A percentile compares a stretch with the other conserved stretches of the same genome.
phyloP scores from a whole-genome alignment of 495 filamentous ascomycete species.

The Aspergillus haitiensis region DNA sequence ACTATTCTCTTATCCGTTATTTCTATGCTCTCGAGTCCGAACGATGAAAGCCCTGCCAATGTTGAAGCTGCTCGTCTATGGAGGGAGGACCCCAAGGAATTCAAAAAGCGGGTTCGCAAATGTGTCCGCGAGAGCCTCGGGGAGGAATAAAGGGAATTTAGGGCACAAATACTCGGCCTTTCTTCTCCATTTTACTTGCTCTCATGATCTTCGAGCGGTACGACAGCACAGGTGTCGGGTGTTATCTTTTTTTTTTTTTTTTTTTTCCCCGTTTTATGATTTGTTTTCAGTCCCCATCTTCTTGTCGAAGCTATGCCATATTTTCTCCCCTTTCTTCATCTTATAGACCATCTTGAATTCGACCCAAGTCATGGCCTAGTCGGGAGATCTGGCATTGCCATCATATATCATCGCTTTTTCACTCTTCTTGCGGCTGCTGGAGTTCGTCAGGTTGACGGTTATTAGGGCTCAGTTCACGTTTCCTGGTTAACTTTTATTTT shows the following conservation, averaged over 20 bases:
- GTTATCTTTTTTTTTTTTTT: constrained; percentile 12
- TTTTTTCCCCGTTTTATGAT: not conserved
- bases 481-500: not conserved
- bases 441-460: constrained; percentile 4
- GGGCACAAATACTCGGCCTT: not conserved
- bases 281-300: not conserved
- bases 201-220: constrained; percentile 14
- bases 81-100: constrained; percentile 80
- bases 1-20: constrained; percentile 92
- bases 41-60: constrained; percentile 94
- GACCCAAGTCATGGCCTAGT: no score
- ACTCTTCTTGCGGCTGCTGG: not conserved
- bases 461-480: not conserved
- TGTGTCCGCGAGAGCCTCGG: constrained; percentile 84
- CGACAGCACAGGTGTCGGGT: constrained; percentile 21
- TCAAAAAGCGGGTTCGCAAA: constrained; percentile 70
- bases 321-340: constrained; percentile 6
- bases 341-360: not conserved
- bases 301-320: not conserved
- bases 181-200: not conserved
- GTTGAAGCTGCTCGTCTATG: constrained; percentile 87
- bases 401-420: not conserved
- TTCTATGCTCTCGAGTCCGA: constrained; percentile 88
- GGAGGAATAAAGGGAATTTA: constrained; percentile 52
- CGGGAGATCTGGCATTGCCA: no score